Conservation (phyloP, 495 filamentous ascomycete genomes). For the Neurospora cerealis region DNA sequence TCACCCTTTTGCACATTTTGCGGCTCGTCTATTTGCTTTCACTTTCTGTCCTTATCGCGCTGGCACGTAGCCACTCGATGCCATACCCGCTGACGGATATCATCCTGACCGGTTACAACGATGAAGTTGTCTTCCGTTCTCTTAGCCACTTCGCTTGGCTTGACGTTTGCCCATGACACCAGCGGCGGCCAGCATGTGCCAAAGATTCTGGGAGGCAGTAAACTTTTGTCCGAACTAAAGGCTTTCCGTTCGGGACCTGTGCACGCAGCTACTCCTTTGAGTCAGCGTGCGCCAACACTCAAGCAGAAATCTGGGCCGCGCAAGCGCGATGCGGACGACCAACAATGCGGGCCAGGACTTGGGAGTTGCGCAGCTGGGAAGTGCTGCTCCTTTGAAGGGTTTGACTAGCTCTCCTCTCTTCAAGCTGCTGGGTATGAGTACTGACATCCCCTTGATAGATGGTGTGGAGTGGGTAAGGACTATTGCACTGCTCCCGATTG, state of each 20-base stretch:
- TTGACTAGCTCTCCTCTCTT: conserved; percentile 8
- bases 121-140: conserved; percentile 27
- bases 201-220: conserved; percentile 26
- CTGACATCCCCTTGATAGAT: conserved; percentile 32
- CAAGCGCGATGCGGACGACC: conserved; percentile 13
- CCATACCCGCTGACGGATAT: neutral
- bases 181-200: conserved; percentile 23
- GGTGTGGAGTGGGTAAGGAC: conserved; percentile 48
- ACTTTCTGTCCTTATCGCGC: neutral
- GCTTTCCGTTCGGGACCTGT: conserved; percentile 6
- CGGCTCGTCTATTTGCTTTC: neutral
- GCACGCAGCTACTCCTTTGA: neutral
- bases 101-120: neutral
- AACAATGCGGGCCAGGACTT: conserved; percentile 26
- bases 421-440: neutral
- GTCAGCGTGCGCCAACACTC: neutral
- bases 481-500: conserved; percentile 65
- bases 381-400: conserved; percentile 59
- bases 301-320: conserved; percentile 2
- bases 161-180: conserved; percentile 20
- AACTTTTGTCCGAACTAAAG: conserved; percentile 21
- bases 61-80: neutral
- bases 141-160: conserved; percentile 14
- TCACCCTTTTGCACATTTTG: conserved; percentile 4
- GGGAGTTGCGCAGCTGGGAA: conserved; percentile 45